phyloP scores from a whole-genome alignment of 257 asterid species.

The Solanum chiquidenum region DNA sequence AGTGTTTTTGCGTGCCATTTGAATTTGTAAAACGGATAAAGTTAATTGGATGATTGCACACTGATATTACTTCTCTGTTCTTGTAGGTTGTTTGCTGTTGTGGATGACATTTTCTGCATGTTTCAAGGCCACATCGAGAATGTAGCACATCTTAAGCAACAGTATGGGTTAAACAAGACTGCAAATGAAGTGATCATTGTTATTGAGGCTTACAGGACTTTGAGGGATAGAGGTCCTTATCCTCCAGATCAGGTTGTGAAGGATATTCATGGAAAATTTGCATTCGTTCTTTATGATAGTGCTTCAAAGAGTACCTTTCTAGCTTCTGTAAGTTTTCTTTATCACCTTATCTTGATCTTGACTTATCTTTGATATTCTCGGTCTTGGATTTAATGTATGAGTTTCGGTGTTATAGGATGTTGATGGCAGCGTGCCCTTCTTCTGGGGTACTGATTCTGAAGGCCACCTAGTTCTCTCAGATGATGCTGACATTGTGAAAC shows the following conservation, averaged over 20 bases:
- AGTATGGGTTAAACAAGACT: slow-evolving; percentile 68
- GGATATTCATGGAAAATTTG: slow-evolving; percentile 75
- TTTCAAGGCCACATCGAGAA: slow-evolving; percentile 90
- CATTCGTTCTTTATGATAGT: slow-evolving; percentile 63
- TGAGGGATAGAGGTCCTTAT: slow-evolving; percentile 93
- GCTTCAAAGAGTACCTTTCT: slow-evolving; percentile 48
- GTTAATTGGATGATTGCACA: background rate
- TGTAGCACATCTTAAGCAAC: slow-evolving; percentile 86
- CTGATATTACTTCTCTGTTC: background rate
- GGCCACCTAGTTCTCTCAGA: slow-evolving; percentile 75
- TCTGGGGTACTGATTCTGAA: slow-evolving; percentile 87
- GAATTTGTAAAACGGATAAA: background rate
- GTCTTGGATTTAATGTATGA: background rate
- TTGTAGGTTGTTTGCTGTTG: slow-evolving; percentile 65
- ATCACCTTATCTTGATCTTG: background rate
- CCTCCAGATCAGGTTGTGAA: slow-evolving; percentile 93
- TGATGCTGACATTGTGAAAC: slow-evolving; percentile 66
- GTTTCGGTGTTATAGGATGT: slow-evolving; percentile 33
- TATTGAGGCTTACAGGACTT: slow-evolving; percentile 83
- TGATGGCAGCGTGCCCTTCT: slow-evolving; percentile 76
- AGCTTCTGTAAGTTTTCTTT: slow-evolving; percentile 52
- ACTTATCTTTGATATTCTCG: background rate
- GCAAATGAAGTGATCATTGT: slow-evolving; percentile 70
- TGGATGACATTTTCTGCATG: slow-evolving; percentile 89
- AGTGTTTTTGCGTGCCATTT: background rate